Evolutionary conservation across 139 green algal species (phyloP).

Genomic region (Eudorina sp.): DNA sequence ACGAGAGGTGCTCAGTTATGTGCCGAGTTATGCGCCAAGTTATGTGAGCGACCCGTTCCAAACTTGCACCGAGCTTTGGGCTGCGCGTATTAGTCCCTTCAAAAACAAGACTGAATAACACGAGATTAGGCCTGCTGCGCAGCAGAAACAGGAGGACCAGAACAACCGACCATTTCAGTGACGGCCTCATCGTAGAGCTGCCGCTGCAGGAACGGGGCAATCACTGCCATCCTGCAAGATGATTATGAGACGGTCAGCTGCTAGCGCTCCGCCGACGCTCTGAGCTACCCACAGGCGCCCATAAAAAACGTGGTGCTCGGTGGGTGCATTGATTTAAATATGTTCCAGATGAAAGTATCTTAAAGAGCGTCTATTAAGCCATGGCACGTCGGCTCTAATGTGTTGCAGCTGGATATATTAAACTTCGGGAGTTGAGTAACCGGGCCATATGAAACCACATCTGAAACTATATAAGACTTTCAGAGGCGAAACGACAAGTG

Average conservation of each 20-base stretch:
- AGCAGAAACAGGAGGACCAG: not conserved
- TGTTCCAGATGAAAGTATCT: too few species aligned
- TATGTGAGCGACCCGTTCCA: not conserved
- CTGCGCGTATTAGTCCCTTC: not conserved
- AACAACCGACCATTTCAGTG: slow-evolving; percentile 3
- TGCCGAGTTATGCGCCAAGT: not conserved
- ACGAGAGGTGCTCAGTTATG: not conserved
- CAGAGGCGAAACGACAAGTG: too few species aligned
- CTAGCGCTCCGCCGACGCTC: not conserved
- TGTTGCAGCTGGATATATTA: too few species aligned
- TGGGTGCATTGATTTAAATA: too few species aligned
- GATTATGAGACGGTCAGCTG: not conserved
- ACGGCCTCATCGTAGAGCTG: slow-evolving; percentile 17
- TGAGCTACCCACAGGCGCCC: not conserved
- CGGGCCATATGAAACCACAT: too few species aligned
- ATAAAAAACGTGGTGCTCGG: too few species aligned
- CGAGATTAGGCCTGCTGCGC: not conserved
- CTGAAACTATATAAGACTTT: too few species aligned
- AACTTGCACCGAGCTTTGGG: too few species aligned
- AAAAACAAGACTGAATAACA: not conserved
- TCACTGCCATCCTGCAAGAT: not conserved
- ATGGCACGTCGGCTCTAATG: too few species aligned
- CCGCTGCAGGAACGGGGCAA: slow-evolving; percentile 13
- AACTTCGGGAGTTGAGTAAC: too few species aligned
- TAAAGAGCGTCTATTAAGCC: too few species aligned